These are phyloP conservation scores for Leishmania major DNA, from an alignment of 208 protist genomes.

Conservation along the genomic window DNA sequence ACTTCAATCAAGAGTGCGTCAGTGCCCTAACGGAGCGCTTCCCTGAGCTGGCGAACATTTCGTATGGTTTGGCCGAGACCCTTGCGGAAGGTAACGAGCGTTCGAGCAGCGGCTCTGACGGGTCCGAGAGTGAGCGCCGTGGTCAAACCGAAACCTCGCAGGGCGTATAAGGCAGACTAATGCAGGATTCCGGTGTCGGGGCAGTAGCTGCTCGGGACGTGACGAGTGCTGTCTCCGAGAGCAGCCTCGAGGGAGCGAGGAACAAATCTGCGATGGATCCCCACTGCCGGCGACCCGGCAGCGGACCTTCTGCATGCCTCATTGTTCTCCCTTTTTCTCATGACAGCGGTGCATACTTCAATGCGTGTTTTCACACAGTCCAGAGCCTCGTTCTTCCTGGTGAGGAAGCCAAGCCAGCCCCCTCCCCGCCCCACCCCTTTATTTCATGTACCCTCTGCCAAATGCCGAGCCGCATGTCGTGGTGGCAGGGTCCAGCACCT, in stretches of 20 bases:
- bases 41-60: slow-evolving; percentile 28
- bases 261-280: not conserved
- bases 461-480: not conserved
- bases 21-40: slow-evolving; percentile 34
- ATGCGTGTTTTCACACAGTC: not conserved
- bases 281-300: not conserved
- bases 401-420: not conserved
- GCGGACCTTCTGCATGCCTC: not conserved
- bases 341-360: not conserved
- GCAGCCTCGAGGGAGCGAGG: not conserved
- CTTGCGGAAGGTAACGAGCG: not conserved
- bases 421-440: no score
- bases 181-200: not conserved
- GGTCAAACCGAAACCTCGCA: not conserved
- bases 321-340: not conserved
- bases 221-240: not conserved
- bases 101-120: no score
- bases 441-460: not conserved
- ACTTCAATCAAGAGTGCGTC: slow-evolving; percentile 32
- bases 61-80: not conserved
- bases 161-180: not conserved
- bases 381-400: not conserved
- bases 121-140: not conserved
- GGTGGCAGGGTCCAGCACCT: not conserved
- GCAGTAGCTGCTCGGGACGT: not conserved